A percentile compares a stretch with the other conserved stretches of the same genome.
These are phyloP conservation scores for Stentor coeruleus DNA, from an alignment of 73 alveolate species.

Conservation along the genomic window DNA sequence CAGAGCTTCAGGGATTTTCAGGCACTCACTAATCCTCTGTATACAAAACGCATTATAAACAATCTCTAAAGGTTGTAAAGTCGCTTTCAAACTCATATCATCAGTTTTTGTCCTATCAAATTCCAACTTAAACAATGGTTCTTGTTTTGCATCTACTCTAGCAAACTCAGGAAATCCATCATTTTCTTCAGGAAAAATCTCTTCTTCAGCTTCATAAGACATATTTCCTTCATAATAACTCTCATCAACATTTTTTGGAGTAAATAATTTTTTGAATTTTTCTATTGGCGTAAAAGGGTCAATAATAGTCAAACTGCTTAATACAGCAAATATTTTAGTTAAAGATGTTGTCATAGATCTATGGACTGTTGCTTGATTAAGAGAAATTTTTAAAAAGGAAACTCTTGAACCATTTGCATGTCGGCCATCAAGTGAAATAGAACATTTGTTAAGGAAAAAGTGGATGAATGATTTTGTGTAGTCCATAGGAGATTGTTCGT, in stretches of 20 bases:
- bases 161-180: conserved; percentile 21
- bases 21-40: background rate
- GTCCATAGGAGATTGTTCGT: background rate
- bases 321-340: background rate
- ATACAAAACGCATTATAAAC: background rate
- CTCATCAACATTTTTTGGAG: conserved; percentile 16
- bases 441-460: background rate
- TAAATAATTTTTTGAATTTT: conserved; percentile 12
- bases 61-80: conserved; percentile 12
- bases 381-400: conserved; percentile 1
- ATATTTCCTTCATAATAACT: background rate
- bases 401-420: background rate
- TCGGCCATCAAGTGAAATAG: conserved; percentile 13
- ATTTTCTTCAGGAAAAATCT: conserved; percentile 21
- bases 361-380: background rate
- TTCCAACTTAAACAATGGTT: background rate
- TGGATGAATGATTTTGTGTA: background rate
- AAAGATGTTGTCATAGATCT: background rate
- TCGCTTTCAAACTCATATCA: background rate
- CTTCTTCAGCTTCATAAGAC: conserved; percentile 8
- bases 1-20: conserved; percentile 19
- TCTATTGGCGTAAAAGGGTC: conserved; percentile 20
- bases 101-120: background rate
- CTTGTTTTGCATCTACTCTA: background rate
- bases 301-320: background rate